A percentile compares a stretch with the other conserved stretches of the same genome.
Evolutionary conservation across 805 yeast genomes (phyloP).

Genomic region (Candida chauliodis): DNA sequence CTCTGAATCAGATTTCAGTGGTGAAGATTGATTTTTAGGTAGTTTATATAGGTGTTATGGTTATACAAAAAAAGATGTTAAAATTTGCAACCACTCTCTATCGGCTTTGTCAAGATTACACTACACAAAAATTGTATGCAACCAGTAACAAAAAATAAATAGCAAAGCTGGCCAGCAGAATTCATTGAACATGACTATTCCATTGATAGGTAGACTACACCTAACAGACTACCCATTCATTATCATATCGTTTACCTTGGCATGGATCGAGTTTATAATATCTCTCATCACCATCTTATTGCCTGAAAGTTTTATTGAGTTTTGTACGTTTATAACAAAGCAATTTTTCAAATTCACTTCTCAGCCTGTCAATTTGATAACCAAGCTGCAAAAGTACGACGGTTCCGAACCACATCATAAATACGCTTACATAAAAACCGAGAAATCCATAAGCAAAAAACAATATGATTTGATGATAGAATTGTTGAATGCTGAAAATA

Average conservation of each 20-base stretch:
- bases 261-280: slow-evolving; percentile 48
- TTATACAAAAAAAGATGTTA: background rate
- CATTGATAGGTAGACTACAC: slow-evolving; percentile 46
- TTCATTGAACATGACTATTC: slow-evolving; percentile 26
- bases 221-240: slow-evolving; percentile 49
- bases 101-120: background rate
- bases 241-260: slow-evolving; percentile 38
- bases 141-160: background rate
- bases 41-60: background rate
- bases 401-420: slow-evolving; percentile 8
- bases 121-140: background rate
- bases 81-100: background rate
- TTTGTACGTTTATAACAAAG: slow-evolving; percentile 28
- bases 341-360: slow-evolving; percentile 24
- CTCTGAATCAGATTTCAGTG: background rate
- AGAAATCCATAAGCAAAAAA: slow-evolving; percentile 15
- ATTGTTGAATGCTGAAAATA: slow-evolving; percentile 46
- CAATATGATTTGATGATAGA: slow-evolving; percentile 29
- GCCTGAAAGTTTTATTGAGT: slow-evolving; percentile 40
- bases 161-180: background rate
- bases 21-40: too few species aligned
- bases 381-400: slow-evolving; percentile 3
- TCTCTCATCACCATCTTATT: slow-evolving; percentile 43
- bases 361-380: slow-evolving; percentile 24
- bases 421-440: slow-evolving; percentile 23